Evolutionary conservation across 208 protist genomes (phyloP), one percentile per base, ranked within the genome.

Genomic region (Entamoeba invadens): DNA sequence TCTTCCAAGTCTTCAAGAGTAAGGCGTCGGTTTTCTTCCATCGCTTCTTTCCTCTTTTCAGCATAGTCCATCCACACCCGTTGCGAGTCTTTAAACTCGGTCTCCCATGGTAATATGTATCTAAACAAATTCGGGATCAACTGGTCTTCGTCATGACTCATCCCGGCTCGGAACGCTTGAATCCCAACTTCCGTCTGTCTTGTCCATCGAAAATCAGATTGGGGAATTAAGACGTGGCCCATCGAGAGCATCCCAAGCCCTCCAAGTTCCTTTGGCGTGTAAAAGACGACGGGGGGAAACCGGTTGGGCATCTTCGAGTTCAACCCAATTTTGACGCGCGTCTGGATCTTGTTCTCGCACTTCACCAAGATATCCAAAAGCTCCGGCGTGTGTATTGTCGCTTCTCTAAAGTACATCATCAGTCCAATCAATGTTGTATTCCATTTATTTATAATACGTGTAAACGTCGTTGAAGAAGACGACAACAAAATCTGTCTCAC

Each of bases 371-470:
- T 96, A 93, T 99, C 98, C 46, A 99, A 97, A 93, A 99, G 96
- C 96, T 99, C 98, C 21, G 72, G 93, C 10, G 98, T 98, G 50
- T 98, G 97, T 46, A 99, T 96, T 47, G 99, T 98, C 38, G 99
- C 98, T 96, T 99, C 99, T 94, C 99, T 96, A 96, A 98, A 99
- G 97, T 99, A 99, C 12, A 98, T 99, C 95, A 99, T 99, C 46
- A 99, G 97, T 93, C 98, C 98, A 91, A 99, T 99, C 21, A 99
- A 95, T 18, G 98, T 96, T 25, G 98, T 99, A 96, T 99, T 99
- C 99, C 99, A 99, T 97, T 99, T 99, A 95, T 99, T 99, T 42
- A 98, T 98, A 94, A 99, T 99, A 97, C 99, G 99, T 87, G 99
- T 99, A 96, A 99, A 99, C 6, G 99, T 99, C 14, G 99, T 99